Percentiles rank a stretch among this genome's conserved stretches.
Evolutionary conservation across 2,329 filamentous ascomycete genomes (phyloP).

Genomic region (Penicillium sp.): DNA sequence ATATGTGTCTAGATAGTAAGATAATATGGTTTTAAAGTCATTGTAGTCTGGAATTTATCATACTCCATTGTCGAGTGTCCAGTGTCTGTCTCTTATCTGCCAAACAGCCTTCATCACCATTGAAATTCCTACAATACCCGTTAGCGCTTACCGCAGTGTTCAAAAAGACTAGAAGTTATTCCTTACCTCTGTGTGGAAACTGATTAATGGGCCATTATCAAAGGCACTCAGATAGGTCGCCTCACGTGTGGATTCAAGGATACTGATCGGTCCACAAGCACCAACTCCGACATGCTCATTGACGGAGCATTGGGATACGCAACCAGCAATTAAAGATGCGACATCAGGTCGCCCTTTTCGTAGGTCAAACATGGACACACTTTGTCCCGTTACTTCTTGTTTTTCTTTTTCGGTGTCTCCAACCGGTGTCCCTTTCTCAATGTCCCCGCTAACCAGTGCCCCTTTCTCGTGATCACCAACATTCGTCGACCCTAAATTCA

Average conservation of each 20-base stretch:
- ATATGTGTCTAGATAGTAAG: no score
- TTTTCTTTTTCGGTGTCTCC: no score
- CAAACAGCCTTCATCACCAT: background rate
- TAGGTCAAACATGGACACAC: no score
- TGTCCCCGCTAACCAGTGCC: no score
- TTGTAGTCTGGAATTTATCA: background rate
- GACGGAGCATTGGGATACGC: background rate
- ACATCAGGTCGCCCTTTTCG: slow-evolving; percentile 6
- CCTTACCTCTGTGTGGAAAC: slow-evolving; percentile 8
- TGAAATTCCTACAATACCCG: background rate
- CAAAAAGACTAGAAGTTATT: background rate
- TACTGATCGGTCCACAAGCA: slow-evolving; percentile 5
- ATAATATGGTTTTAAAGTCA: no score
- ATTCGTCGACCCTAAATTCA: no score
- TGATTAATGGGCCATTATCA: slow-evolving; percentile 4
- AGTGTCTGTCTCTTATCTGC: background rate
- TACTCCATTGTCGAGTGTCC: background rate
- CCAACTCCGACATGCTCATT: slow-evolving; percentile 5
- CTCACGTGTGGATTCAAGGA: slow-evolving; percentile 2
- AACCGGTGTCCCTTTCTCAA: no score
- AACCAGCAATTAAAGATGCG: slow-evolving; percentile 1
- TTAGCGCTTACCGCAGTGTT: background rate
- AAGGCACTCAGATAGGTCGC: background rate
- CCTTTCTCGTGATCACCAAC: no score
- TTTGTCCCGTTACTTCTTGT: no score